Conservation (phyloP, 1,284 basidiomycete genomes). For the Ceratobasidium sp. region DNA sequence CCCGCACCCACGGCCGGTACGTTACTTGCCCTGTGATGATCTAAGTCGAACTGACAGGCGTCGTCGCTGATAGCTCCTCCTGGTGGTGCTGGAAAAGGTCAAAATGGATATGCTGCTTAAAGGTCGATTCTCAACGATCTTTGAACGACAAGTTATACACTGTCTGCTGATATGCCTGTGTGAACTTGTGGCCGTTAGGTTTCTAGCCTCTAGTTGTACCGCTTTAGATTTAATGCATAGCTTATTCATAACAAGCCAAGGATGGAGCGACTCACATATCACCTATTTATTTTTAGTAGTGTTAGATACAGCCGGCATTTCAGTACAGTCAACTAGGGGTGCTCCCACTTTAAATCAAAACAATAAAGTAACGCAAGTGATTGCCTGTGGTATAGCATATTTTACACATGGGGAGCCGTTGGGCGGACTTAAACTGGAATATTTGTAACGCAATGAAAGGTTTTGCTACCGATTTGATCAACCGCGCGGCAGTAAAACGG, state of each 20-base stretch:
- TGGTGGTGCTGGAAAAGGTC: conserved; percentile 12
- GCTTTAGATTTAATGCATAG: neutral
- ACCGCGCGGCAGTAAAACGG: no score
- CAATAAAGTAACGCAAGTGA: neutral
- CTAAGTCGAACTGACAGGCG: neutral
- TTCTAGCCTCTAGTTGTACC: no score
- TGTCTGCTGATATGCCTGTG: neutral
- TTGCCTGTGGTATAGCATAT: neutral
- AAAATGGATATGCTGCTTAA: conserved; percentile 7
- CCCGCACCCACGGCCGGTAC: conserved; percentile 33
- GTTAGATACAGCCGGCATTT: no score
- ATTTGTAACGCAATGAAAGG: neutral
- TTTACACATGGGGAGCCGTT: neutral
- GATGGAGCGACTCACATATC: neutral
- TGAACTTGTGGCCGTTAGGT: no score
- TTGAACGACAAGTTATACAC: neutral
- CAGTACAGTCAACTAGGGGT: no score
- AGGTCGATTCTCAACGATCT: neutral
- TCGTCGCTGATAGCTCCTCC: conserved; percentile 13
- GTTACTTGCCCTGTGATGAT: neutral
- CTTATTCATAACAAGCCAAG: neutral
- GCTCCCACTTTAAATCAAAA: no score
- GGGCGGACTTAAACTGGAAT: no score
- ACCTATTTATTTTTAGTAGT: neutral
- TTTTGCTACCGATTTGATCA: neutral